Base-by-base conservation (phyloP, 2,329 filamentous ascomycete species). In the Calonectria pseudoreteaudii region DNA sequence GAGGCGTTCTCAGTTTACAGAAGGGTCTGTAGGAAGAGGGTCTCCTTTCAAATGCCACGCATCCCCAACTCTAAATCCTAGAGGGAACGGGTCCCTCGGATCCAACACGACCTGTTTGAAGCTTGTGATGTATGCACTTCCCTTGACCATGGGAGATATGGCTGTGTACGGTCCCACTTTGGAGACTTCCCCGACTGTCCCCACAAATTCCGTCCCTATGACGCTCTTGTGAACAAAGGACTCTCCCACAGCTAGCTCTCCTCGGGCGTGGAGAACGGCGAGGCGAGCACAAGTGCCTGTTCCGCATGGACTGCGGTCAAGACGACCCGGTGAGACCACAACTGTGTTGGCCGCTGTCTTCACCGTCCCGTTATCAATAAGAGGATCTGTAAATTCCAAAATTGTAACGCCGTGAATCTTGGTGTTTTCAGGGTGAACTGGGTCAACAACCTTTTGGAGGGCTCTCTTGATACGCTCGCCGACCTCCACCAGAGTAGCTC, bases 401-500 rank as follows among this genome's bases (percentile, higher is more conserved):
- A 78, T 41, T 0, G 72, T 78, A 3, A 78, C 74, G 0, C 74
- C 74, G 1, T 67, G 72, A 0, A 78, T 78, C 1, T 58, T 70
- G 0, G 76, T 56, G 36, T 78, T 78, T 9, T 74, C 74, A 0
- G 76, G 76, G 10, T 78, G 76, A 0, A 71, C 49, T 1, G 52
- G 68, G 3, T 72, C 31, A 0, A 76, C 74, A 26, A 75, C 76
- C 10, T 75, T 62, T 56, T 68, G 66, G 0, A 75, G 67, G 0
- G 74, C 76, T 11, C 74, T 41, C 26, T 78, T 78, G 68, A 78
- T 78, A 4, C 38, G 70, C 14, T 78, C 76, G 8, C 76, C 72
- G 1, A 78, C 26, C 2, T 78, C 68, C 14, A 78, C 76, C 2
- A 78, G 13, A 0, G 67, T 72, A 0, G 70, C 68, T 3, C 76